Evolutionary conservation across 257 asterid genomes (phyloP), one percentile per base, ranked within the genome.

Genomic region (Penstemon newberryi): DNA sequence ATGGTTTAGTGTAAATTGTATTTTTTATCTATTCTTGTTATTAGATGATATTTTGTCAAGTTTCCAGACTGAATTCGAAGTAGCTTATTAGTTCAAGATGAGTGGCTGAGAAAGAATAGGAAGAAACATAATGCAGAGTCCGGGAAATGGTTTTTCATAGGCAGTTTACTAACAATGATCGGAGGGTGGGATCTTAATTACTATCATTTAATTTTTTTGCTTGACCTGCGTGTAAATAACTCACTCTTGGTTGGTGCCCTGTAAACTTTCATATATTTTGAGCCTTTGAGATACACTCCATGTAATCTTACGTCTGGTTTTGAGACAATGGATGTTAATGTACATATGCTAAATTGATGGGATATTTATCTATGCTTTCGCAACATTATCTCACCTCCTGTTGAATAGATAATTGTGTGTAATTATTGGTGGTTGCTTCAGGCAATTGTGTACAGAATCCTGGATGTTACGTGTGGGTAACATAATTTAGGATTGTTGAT

Each of bases 1-100:
- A 25, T 52, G 62, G 72, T 55, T 45, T 57, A 47, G 72, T 76
- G 73, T 80, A 67, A 18, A 82, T 70, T 65, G 50, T 12, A 59
- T 10, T 37, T 42, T 55, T 66, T 60, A 58, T 55, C 56, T 13
- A 25, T 51, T 45, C 33, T 25, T 25, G 33, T 25, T 25, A 2
- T 25, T 25, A 25, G 33, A 46, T 47, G n/a, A 56, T 68, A 73
- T 54, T 50, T 53, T 56, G 56, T 44, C 43, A 41, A 70, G 70
- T 41, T 81, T 8, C 36, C 7, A 9, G 4, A 3, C 33, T 56
- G n/a, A 74, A 60, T 54, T 13, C 18, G 52, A 70, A 74, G 60
- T n/a, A 70, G 63, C 46, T 13, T 41, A 67, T 43, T 73, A 73
- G 65, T 67, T 44, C 56, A 36, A 60, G 71, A 65, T 13, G 77